phyloP scores from a whole-genome alignment of 805 yeast genomes.

The Ogataea dorogensis region DNA sequence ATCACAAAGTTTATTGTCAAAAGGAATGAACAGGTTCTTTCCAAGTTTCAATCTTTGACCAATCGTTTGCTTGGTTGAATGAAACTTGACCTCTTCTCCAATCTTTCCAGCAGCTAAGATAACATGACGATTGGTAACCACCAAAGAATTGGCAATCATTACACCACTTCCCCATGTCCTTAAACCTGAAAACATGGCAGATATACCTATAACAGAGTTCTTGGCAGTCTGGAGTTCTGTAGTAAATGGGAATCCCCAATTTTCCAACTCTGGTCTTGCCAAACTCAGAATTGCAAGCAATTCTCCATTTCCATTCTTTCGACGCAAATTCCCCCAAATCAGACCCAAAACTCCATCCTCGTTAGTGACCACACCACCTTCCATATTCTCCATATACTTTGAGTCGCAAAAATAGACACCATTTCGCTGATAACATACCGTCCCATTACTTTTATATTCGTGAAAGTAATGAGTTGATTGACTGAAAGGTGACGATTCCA shows the following conservation, averaged over 20 bases:
- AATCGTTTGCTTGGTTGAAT: not conserved
- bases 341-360: slow-evolving; percentile 32
- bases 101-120: slow-evolving; percentile 13
- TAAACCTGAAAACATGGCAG: slow-evolving; percentile 6
- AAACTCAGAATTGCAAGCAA: slow-evolving; percentile 26
- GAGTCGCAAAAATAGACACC: slow-evolving; percentile 35
- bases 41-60: slow-evolving; percentile 9
- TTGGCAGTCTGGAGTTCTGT: not conserved
- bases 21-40: slow-evolving; percentile 31
- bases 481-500: slow-evolving; percentile 27
- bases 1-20: slow-evolving; percentile 32
- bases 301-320: slow-evolving; percentile 46
- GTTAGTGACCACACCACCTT: slow-evolving; percentile 36
- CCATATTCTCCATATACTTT: slow-evolving; percentile 45
- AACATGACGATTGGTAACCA: slow-evolving; percentile 46
- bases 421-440: slow-evolving; percentile 14
- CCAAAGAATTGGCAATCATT: slow-evolving; percentile 29
- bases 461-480: slow-evolving; percentile 19
- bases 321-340: slow-evolving; percentile 38
- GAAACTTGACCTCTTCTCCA: slow-evolving; percentile 20
- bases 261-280: not conserved
- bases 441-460: slow-evolving; percentile 1
- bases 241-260: not conserved
- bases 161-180: slow-evolving; percentile 46
- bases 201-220: slow-evolving; percentile 20